Base-by-base conservation (phyloP, 257 asterid genomes). In the Forsythia suspensa region DNA sequence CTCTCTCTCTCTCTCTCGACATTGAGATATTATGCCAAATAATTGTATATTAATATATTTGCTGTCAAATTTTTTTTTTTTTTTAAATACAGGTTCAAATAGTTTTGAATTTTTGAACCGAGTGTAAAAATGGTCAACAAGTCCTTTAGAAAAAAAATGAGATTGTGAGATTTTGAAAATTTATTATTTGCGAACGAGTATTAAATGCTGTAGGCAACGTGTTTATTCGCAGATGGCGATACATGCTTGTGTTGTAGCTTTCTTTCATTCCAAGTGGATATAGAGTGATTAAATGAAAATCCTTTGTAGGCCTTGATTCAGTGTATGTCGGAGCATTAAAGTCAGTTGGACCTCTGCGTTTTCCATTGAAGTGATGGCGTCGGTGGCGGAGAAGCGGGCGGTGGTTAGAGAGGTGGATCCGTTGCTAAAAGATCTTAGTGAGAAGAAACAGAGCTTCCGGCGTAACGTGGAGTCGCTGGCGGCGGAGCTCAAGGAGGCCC, bases 391-490 rank as follows among this genome's bases (percentile, higher is more conserved):
- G 79, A 71, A 74, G 83, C 82, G 38, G 72, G 42, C 84, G 78
- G 79, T 75, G 81, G 68, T 34, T 76, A n/a, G 44, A 37, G 89
- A 80, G 39, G 89, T 90, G 77, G 98, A 94, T 92, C 98, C 98
- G 80, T 72, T 94, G 88, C 80, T 92, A 71, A 90, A 76, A 85
- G 98, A 94, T 90, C 92, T 94, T 82, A 90, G 76, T 21, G 98
- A 92, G 85, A 90, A 87, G 88, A 94, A 92, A 77, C 96, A 92
- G 88, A 91, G 80, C 77, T 90, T 94, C 86, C 90, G 98, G 87
- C 91, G 91, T 82, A 92, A 86, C 91, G 97, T 92, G 79, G 97
- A 86, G 80, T 90, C 92, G 15, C 85, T 94, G 40, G 98, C 96
- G 85, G 89, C 91, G 75, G 98, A 91, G 93, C 93, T 92, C 34